A percentile compares a stretch with the other conserved stretches of the same genome.
Conservation (phyloP, 1,139 yeast genomes). For the Casaregolazyma suthepensis region DNA sequence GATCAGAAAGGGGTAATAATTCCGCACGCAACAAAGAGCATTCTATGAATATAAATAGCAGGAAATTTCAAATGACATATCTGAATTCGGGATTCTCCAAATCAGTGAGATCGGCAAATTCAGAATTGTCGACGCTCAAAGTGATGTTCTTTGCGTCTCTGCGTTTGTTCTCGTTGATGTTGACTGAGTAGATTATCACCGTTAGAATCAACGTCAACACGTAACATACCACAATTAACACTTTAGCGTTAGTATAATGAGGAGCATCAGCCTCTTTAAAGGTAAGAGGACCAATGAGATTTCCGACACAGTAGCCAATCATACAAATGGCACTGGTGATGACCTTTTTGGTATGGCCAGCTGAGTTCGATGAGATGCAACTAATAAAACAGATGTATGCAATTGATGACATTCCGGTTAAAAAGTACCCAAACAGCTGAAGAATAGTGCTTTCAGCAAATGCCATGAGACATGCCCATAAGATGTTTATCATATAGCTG, state of each 20-base stretch:
- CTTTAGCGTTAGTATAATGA: slow-evolving; percentile 42
- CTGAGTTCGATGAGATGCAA: slow-evolving; percentile 47
- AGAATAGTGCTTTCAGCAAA: slow-evolving; percentile 34
- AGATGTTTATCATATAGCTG: slow-evolving; percentile 32
- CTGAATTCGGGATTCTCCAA: slow-evolving; percentile 50
- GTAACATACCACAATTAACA: slow-evolving; percentile 37
- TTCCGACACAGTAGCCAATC: slow-evolving; percentile 56
- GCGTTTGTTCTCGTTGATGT: slow-evolving; percentile 32
- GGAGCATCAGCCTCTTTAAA: slow-evolving; percentile 49
- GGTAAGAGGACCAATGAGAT: slow-evolving; percentile 51
- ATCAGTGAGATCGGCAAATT: slow-evolving; percentile 63
- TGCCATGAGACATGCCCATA: slow-evolving; percentile 42
- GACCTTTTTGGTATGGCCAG: slow-evolving; percentile 56
- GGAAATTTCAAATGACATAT: slow-evolving; percentile 19
- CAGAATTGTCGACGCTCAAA: slow-evolving; percentile 31
- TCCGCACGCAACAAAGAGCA: not conserved
- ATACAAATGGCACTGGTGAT: slow-evolving; percentile 42
- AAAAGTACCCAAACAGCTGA: slow-evolving; percentile 38
- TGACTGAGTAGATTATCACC: slow-evolving; percentile 29
- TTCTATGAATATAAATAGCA: not conserved
- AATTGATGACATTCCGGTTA: slow-evolving; percentile 35
- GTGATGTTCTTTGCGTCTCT: slow-evolving; percentile 28
- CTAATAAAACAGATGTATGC: slow-evolving; percentile 46
- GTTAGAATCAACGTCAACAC: slow-evolving; percentile 24
- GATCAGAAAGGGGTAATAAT: not conserved